A percentile compares a stretch with the other conserved stretches of the same genome.
Evolutionary conservation across 2,329 filamentous ascomycete genomes (phyloP).

Genomic region (Xylaria sp.): DNA sequence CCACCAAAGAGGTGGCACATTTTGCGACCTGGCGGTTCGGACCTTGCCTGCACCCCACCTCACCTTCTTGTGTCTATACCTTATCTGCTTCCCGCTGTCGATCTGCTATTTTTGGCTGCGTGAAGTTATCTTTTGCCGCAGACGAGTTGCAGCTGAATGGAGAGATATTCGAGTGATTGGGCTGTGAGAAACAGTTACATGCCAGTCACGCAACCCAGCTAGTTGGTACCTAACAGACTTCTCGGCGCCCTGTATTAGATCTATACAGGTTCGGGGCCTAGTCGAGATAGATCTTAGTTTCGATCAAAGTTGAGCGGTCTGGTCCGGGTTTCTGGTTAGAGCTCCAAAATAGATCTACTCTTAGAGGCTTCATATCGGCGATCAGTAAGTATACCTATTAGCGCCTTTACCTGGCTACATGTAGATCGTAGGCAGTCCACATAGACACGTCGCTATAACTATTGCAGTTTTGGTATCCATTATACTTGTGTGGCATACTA

Average conservation of each 20-base stretch:
- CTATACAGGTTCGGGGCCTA: background rate
- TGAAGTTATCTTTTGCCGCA: background rate
- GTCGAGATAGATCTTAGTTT: background rate
- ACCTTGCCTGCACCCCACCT: slow-evolving; percentile 10
- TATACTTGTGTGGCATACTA: no score
- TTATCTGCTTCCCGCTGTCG: background rate
- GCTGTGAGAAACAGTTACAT: slow-evolving; percentile 1
- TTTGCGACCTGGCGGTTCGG: slow-evolving; percentile 27
- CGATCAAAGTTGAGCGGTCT: background rate
- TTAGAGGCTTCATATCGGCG: slow-evolving; percentile 1
- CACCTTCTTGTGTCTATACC: background rate
- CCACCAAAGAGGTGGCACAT: slow-evolving; percentile 24
- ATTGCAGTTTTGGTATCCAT: no score
- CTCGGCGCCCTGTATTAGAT: background rate
- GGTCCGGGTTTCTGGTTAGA: background rate
- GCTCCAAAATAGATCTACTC: slow-evolving; percentile 15
- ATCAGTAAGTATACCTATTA: slow-evolving; percentile 13
- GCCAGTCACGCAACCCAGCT: slow-evolving; percentile 5
- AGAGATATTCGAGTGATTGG: background rate
- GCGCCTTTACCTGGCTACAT: no score
- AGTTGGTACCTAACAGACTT: slow-evolving; percentile 2
- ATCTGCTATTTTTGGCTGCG: slow-evolving; percentile 30
- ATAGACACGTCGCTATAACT: no score
- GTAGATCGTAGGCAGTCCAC: no score
- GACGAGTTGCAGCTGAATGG: slow-evolving; percentile 4